Conservation (phyloP, 108 stramenopile species). For the Chaetoceros muelleri region DNA sequence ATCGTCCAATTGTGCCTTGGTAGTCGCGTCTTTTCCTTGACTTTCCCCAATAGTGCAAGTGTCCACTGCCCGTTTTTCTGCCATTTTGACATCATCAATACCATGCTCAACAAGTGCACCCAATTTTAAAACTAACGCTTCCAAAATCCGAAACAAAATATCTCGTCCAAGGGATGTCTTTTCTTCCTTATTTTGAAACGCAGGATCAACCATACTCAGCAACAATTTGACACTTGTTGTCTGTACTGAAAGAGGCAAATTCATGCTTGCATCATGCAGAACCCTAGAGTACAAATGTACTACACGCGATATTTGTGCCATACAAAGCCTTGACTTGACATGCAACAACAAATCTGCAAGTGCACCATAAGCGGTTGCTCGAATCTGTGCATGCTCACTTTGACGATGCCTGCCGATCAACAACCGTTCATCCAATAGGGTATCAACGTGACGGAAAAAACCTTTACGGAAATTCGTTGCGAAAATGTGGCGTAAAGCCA, state of each 20-base stretch:
- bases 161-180: slow-evolving; percentile 62
- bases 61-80: not conserved
- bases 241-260: slow-evolving; percentile 78
- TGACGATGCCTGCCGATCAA: slow-evolving; percentile 34
- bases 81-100: slow-evolving; percentile 4
- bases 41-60: not conserved
- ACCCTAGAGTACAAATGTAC: slow-evolving; percentile 81
- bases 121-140: slow-evolving; percentile 78
- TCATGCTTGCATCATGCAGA: slow-evolving; percentile 64
- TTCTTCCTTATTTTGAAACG: slow-evolving; percentile 65
- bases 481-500: slow-evolving; percentile 85
- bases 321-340: slow-evolving; percentile 53
- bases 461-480: slow-evolving; percentile 84
- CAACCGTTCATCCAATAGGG: slow-evolving; percentile 82
- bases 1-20: slow-evolving; percentile 73
- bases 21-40: not conserved
- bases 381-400: slow-evolving; percentile 49
- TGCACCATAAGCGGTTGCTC: slow-evolving; percentile 84
- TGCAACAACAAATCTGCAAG: slow-evolving; percentile 88
- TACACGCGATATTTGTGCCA: slow-evolving; percentile 77
- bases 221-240: slow-evolving; percentile 78
- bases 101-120: slow-evolving; percentile 21
- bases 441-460: slow-evolving; percentile 81
- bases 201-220: slow-evolving; percentile 78
- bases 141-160: slow-evolving; percentile 74